phyloP scores from a whole-genome alignment of 768 basidiomycete genomes.

The Sutorius australiensis region DNA sequence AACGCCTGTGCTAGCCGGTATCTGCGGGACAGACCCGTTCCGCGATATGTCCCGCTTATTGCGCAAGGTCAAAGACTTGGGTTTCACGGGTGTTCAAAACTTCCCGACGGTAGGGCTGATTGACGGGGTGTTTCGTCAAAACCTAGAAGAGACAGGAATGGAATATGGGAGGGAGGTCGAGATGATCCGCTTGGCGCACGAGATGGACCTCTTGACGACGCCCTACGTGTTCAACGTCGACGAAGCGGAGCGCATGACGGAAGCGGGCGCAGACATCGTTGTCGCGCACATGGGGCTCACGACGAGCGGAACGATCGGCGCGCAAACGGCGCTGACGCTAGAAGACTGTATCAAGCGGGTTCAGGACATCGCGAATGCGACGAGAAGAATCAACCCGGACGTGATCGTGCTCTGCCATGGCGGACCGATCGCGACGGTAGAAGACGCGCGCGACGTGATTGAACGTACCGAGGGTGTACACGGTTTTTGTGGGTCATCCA shows the following conservation, averaged over 20 bases:
- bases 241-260: conserved; percentile 25
- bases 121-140: conserved; percentile 27
- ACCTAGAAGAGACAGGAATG: conserved; percentile 31
- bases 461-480: conserved; percentile 13
- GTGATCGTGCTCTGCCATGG: conserved; percentile 23
- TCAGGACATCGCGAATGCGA: conserved; percentile 16
- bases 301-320: conserved; percentile 25
- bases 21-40: conserved; percentile 29
- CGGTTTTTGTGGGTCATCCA: conserved; percentile 22
- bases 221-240: conserved; percentile 28
- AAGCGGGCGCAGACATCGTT: conserved; percentile 24
- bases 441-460: conserved; percentile 22
- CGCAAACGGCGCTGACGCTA: conserved; percentile 20
- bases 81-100: conserved; percentile 27
- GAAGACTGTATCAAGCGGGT: conserved; percentile 24
- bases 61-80: conserved; percentile 24
- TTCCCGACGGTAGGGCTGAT: conserved; percentile 29
- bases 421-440: conserved; percentile 25
- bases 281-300: conserved; percentile 31
- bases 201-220: conserved; percentile 24
- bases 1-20: conserved; percentile 26
- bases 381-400: conserved; percentile 13
- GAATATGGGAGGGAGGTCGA: conserved; percentile 30
- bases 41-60: conserved; percentile 25
- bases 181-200: conserved; percentile 26